Conservation (phyloP, 768 basidiomycete species). For the Leccinum truebloodii region DNA sequence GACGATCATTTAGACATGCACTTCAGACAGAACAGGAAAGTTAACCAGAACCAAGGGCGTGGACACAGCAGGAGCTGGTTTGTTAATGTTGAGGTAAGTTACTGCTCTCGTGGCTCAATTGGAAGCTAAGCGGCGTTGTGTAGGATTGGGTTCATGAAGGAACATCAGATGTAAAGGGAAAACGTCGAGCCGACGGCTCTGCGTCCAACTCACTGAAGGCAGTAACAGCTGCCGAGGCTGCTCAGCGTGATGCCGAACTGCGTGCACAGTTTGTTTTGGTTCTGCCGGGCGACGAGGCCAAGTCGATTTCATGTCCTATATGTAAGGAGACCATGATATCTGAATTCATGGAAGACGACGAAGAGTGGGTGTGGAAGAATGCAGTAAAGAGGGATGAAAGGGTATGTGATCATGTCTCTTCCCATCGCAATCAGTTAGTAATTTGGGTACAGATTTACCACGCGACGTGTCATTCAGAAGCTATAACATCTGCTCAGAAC, state of each 20-base stretch:
- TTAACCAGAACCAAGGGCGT: conserved; percentile 56
- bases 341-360: conserved; percentile 93
- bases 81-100: conserved; percentile 66
- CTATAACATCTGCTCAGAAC: conserved; percentile 58
- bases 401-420: conserved; percentile 46
- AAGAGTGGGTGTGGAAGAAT: conserved; percentile 98
- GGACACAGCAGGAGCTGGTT: conserved; percentile 94
- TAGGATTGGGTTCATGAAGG: conserved; percentile 90
- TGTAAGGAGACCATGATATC: conserved; percentile 93
- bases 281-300: conserved; percentile 87
- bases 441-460: conserved; percentile 71
- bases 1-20: conserved; percentile 96
- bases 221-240: conserved; percentile 59
- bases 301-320: conserved; percentile 84
- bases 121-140: conserved; percentile 13
- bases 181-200: conserved; percentile 57
- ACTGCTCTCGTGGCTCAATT: not conserved
- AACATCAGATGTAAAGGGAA: conserved; percentile 62
- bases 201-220: conserved; percentile 56
- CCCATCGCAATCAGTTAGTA: not conserved
- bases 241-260: conserved; percentile 75
- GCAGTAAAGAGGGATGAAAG: conserved; percentile 81
- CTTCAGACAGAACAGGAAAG: conserved; percentile 89
- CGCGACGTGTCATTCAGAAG: conserved; percentile 92
- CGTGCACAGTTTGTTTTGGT: conserved; percentile 82